phyloP scores from a whole-genome alignment of 139 green algal genomes.

The Monoraphidium neglectum region DNA sequence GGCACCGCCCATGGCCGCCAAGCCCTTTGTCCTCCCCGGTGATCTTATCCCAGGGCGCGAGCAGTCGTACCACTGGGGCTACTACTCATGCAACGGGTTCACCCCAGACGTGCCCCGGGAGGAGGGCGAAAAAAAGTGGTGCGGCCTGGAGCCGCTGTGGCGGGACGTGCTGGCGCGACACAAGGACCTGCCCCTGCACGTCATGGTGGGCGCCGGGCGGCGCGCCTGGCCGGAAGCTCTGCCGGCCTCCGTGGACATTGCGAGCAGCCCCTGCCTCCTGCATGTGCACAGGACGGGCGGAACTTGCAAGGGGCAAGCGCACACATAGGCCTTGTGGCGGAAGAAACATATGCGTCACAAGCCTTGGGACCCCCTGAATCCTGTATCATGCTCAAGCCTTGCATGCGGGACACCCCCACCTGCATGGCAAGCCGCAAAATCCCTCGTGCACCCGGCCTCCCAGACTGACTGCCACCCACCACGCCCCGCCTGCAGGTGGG shows the following conservation, averaged over 20 bases:
- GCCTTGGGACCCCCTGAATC: too few species aligned
- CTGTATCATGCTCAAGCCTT: too few species aligned
- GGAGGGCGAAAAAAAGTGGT: conserved; percentile 7
- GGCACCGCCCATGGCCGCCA: neutral
- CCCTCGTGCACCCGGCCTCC: neutral
- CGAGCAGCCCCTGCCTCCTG: too few species aligned
- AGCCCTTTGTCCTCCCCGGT: neutral
- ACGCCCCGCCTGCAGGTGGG: neutral
- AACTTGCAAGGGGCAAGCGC: too few species aligned
- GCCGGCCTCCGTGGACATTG: neutral
- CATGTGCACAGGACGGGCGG: too few species aligned
- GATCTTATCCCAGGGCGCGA: neutral
- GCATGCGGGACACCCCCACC: too few species aligned
- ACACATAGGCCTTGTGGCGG: too few species aligned
- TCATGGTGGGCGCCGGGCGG: conserved; percentile 61
- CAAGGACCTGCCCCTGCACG: conserved; percentile 54
- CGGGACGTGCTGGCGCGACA: conserved; percentile 43
- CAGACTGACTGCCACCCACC: neutral
- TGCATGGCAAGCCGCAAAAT: too few species aligned
- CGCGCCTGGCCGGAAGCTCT: conserved; percentile 25
- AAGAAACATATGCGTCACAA: too few species aligned
- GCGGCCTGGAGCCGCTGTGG: conserved; percentile 41
- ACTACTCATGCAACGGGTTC: conserved; percentile 36
- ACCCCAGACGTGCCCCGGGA: conserved; percentile 1
- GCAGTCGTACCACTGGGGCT: conserved; percentile 34